phyloP scores from a whole-genome alignment of 2,329 filamentous ascomycete species.

The Pseudovirgaria hyperparasitica region DNA sequence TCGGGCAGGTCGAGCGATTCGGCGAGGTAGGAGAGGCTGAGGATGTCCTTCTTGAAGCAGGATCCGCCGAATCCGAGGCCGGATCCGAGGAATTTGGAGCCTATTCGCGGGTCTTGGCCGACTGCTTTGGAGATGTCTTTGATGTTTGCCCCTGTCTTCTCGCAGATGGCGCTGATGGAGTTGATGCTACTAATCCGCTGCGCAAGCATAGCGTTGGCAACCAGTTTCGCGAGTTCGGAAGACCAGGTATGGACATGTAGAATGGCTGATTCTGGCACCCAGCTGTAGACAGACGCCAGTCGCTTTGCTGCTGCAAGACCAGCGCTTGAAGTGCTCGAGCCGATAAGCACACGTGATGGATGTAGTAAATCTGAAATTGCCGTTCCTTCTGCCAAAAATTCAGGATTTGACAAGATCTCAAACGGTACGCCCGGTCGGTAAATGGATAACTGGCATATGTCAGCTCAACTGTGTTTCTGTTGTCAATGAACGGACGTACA shows the following conservation, averaged over 20 bases:
- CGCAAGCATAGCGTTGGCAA: slow-evolving; percentile 68
- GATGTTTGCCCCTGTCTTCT: slow-evolving; percentile 63
- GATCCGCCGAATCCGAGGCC: slow-evolving; percentile 68
- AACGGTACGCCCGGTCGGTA: slow-evolving; percentile 53
- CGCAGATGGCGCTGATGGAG: slow-evolving; percentile 67
- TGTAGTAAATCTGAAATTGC: slow-evolving; percentile 57
- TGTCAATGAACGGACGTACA: slow-evolving; percentile 30
- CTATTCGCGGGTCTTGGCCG: slow-evolving; percentile 60
- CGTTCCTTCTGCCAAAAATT: slow-evolving; percentile 68
- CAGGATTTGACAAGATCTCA: slow-evolving; percentile 69
- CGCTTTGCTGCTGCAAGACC: slow-evolving; percentile 51
- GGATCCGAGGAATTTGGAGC: slow-evolving; percentile 59
- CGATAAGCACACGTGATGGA: slow-evolving; percentile 65
- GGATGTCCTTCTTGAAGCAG: slow-evolving; percentile 72
- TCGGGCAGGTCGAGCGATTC: slow-evolving; percentile 56
- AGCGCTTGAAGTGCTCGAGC: slow-evolving; percentile 47
- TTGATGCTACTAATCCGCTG: slow-evolving; percentile 75
- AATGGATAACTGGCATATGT: slow-evolving; percentile 21
- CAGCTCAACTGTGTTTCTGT: slow-evolving; percentile 31
- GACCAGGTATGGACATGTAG: slow-evolving; percentile 64
- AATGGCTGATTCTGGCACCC: slow-evolving; percentile 56
- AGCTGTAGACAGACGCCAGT: slow-evolving; percentile 56
- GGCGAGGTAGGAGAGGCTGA: slow-evolving; percentile 61
- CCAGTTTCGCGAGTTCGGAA: slow-evolving; percentile 66
- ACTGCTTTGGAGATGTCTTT: slow-evolving; percentile 56